Evolutionary conservation across 306 rosid species (phyloP), one percentile per base, ranked within the genome.

Genomic region (Biancaea sappan): DNA sequence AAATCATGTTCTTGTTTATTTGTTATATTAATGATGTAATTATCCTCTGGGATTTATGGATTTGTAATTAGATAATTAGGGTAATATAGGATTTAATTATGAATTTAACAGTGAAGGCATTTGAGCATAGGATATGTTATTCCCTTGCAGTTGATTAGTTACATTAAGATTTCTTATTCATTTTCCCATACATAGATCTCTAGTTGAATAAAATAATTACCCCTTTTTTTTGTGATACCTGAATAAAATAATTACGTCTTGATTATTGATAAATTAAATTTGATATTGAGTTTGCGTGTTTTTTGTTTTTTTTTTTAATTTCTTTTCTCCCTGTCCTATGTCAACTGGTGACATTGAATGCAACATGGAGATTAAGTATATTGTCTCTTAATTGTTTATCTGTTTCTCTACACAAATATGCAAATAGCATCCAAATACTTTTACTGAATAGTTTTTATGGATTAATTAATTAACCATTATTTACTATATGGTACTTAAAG

Each of bases 401-500:
- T 59, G 25, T 62, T 48, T 72, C 34, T 35, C 34, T 41, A 38
- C 25, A 5, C 24, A 38, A 77, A 57, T 32, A 72, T 73, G 51
- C 63, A 41, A 46, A 35, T 71, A 14, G 64, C 66, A n/a, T 50
- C 16, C 21, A 28, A 3, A 4, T 61, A 47, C 53, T 15, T 76
- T 1, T 11, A 24, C 9, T 52, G 26, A 12, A 41, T 66, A 41
- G 25, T 26, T 22, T 60, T 24, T 29, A 19, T 32, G 25, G 44
- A 2, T 60, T 54, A 25, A 71, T 75, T 53, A 57, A 72, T 19
- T 78, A 79, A 86, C 78, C 75, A 62, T 73, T 69, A 60, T 75
- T 69, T 61, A 38, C 68, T 71, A 19, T 78, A 8, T 86, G 81
- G 74, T 50, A 8, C 70, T 76, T 65, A 79, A 88, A 94, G 99